phyloP scores from a whole-genome alignment of 108 stramenopile genomes.

The Mayamaea pseudoterrestris region DNA sequence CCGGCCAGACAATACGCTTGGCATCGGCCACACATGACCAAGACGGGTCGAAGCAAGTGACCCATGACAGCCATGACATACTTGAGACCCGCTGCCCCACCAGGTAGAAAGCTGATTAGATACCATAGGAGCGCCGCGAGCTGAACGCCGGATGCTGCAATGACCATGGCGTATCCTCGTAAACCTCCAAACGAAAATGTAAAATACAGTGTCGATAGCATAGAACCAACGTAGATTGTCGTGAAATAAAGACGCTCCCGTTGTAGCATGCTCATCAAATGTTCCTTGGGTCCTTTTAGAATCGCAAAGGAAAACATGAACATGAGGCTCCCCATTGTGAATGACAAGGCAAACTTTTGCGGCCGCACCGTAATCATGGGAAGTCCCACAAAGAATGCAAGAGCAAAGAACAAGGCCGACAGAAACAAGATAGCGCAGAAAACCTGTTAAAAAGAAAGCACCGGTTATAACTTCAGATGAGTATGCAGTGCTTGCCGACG shows the following conservation, averaged over 20 bases:
- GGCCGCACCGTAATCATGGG: slow-evolving; percentile 77
- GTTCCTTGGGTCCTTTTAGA: slow-evolving; percentile 71
- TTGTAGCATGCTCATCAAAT: slow-evolving; percentile 54
- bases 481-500: neutral
- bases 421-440: slow-evolving; percentile 68
- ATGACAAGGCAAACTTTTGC: slow-evolving; percentile 89
- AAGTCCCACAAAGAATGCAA: slow-evolving; percentile 88
- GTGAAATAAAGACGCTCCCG: slow-evolving; percentile 72
- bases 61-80: slow-evolving; percentile 51
- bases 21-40: slow-evolving; percentile 46
- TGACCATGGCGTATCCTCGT: slow-evolving; percentile 61
- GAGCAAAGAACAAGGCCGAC: slow-evolving; percentile 75
- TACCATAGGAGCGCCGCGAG: slow-evolving; percentile 76
- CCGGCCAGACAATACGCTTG: slow-evolving; percentile 51
- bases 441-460: slow-evolving; percentile 30
- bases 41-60: slow-evolving; percentile 57
- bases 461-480: too few species aligned
- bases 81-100: slow-evolving; percentile 67
- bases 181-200: slow-evolving; percentile 67
- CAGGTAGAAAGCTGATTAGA: slow-evolving; percentile 81
- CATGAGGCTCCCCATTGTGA: slow-evolving; percentile 85
- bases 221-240: slow-evolving; percentile 55
- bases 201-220: slow-evolving; percentile 68
- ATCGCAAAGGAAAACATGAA: slow-evolving; percentile 88
- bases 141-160: slow-evolving; percentile 54